Evolutionary conservation across 208 protist species (phyloP).

Genomic region (Sergeia podlipaevii): DNA sequence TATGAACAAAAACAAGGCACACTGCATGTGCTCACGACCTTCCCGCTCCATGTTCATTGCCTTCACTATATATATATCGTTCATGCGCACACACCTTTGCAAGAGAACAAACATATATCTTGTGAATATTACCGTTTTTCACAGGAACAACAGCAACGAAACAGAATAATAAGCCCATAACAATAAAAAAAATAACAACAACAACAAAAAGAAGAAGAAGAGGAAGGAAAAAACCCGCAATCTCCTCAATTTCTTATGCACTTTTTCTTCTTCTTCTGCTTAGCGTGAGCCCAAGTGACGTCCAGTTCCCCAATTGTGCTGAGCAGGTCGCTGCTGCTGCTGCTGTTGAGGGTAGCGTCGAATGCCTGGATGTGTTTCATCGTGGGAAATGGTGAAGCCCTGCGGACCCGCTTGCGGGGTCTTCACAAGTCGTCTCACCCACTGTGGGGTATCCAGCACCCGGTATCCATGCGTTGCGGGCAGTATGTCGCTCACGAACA

Average conservation of each 20-base stretch:
- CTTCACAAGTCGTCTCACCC: conserved; percentile 35
- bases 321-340: conserved; percentile 2
- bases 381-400: no score
- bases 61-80: no score
- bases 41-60: no score
- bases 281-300: conserved; percentile 20
- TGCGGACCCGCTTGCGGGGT: conserved; percentile 15
- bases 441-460: conserved; percentile 49
- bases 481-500: conserved; percentile 78
- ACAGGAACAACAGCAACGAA: no score
- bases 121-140: no score
- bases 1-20: no score
- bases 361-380: no score
- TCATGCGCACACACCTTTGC: no score
- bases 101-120: no score
- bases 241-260: not conserved
- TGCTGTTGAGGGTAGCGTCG: conserved; percentile 25
- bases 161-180: no score
- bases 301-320: conserved; percentile 28
- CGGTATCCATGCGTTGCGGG: conserved; percentile 52
- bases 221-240: conserved; percentile 10
- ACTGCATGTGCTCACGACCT: no score
- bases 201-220: conserved; percentile 10
- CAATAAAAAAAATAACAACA: not conserved
- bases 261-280: conserved; percentile 6